Evolutionary conservation across 805 yeast genomes (phyloP).

Genomic region (Ascoidea asiatica): DNA sequence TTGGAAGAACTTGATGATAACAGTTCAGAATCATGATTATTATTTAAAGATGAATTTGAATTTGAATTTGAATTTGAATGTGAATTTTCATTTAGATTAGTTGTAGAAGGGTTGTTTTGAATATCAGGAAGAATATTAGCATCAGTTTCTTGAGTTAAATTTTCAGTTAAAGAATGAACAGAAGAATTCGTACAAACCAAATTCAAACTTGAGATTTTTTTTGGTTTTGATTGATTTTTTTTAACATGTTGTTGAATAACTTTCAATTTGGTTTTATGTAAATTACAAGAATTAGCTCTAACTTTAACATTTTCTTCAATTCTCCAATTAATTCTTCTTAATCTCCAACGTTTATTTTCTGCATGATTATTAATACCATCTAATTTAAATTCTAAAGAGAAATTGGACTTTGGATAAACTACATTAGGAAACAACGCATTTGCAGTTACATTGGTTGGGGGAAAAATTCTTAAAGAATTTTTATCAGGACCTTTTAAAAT

Average conservation of each 20-base stretch:
- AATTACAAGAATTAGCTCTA: conserved; percentile 39
- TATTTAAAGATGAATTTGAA: neutral
- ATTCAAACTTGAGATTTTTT: neutral
- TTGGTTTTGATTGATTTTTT: conserved; percentile 12
- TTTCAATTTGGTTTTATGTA: conserved; percentile 39
- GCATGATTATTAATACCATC: conserved; percentile 53
- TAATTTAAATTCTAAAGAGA: conserved; percentile 70
- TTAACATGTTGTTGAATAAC: conserved; percentile 27
- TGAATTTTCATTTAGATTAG: neutral
- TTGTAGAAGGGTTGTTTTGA: neutral
- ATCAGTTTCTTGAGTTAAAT: neutral
- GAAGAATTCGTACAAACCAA: neutral
- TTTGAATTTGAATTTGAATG: neutral
- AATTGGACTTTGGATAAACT: conserved; percentile 73
- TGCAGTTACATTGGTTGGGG: conserved; percentile 87
- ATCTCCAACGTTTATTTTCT: conserved; percentile 62
- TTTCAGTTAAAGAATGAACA: neutral
- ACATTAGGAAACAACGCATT: conserved; percentile 82
- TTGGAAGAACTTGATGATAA: neutral
- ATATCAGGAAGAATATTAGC: neutral
- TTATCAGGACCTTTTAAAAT: conserved; percentile 72
- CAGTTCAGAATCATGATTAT: conserved; percentile 1
- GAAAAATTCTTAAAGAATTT: conserved; percentile 81
- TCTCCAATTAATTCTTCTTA: conserved; percentile 82
- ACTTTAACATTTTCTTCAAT: conserved; percentile 73